Base-by-base conservation (phyloP, 2,329 filamentous ascomycete species). In the Scedosporium boydii region DNA sequence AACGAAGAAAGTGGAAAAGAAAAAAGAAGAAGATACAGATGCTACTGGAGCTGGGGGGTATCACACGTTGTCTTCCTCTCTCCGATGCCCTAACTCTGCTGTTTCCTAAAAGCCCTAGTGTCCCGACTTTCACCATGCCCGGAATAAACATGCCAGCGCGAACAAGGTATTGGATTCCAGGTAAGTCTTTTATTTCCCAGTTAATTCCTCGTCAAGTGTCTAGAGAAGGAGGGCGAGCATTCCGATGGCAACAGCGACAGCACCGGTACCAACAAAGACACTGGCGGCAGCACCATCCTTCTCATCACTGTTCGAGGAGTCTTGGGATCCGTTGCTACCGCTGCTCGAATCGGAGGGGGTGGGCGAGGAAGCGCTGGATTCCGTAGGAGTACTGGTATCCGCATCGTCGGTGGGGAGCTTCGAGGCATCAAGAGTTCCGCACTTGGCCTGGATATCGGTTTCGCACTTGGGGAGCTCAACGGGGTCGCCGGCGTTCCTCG, bases 391-490 rank as follows among this genome's bases (percentile, higher is more conserved):
- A 9, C 21, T 29, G 10, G 5, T 6, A 10, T 60, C 58, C 18
- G 0, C 23, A 5, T 51, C 27, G 26, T 41, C 46, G 60, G 56
- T 41, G 38, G 4, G 10, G n/a, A 58, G n/a, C 48, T 62, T 44
- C 16, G 42, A 55, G 44, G 21, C 46, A 34, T 48, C 46, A 12
- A 62, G 60, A 38, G 60, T 62, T 27, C 60, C 60, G 38, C 60
- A 62, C 51, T 62, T 62, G 60, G 60, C 6, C 23, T 57, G 51
- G 26, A 62, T 62, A 7, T 62, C 51, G 34, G 56, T 41, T 51
- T 62, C 23, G 60, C 60, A 62, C 71, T 93, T 91, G 34, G 34
- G 60, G 29, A 57, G 60, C 29, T 57, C 34, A 34, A 57, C 67
- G 18, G 72, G 67, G 69, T 78, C 73, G 70, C 74, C 75, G 26